Evolutionary conservation across 306 rosid genomes (phyloP), one percentile per base, ranked within the genome.

Genomic region (Prunus davidiana): DNA sequence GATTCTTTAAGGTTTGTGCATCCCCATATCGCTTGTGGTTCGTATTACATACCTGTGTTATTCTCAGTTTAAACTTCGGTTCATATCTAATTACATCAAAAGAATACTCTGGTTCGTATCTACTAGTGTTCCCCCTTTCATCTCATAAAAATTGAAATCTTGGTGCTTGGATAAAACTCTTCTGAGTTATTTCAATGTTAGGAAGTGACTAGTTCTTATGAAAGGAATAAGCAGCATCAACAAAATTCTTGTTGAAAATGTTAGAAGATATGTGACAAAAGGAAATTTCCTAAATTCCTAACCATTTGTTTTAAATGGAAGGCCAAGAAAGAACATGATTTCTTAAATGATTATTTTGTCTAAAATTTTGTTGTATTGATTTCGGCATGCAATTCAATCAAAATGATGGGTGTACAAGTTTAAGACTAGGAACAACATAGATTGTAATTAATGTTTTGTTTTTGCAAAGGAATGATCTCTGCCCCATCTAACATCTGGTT

Each of bases 1-100:
- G 97, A 95, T 80, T 84, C 96, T 52, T 75, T 95, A 74, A 89
- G 99, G 97, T 94, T 64, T 80, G 81, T 67, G 22, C 25, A 16
- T 41, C 34, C 19, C 56, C 62, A 12, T 52, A 43, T 76, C 20
- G 13, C 66, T 47, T 55, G 47, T 32, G 22, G 32, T 63, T 41
- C 9, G 1, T 49, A 9, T n/a, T 34, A 18, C 60, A 52, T n/a
- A 38, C 9, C 43, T 38, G 9, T 38, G 7, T 38, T 64, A 56
- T 43, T 55, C 22, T 47, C 12, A 2, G 22, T n/a, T 50, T 41
- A 2, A 30, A 28, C 62, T 60, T 20, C 24, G 3, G 67, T 77
- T 78, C 65, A 54, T 69, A n/a, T 67, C n/a, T 14, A 38, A 38
- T 38, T 38, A 38, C 43, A n/a, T 16, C 57, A 47, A 41, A 56